Evolutionary conservation across 495 filamentous ascomycete species (phyloP).

Genomic region (Hypoxylon perforatum): DNA sequence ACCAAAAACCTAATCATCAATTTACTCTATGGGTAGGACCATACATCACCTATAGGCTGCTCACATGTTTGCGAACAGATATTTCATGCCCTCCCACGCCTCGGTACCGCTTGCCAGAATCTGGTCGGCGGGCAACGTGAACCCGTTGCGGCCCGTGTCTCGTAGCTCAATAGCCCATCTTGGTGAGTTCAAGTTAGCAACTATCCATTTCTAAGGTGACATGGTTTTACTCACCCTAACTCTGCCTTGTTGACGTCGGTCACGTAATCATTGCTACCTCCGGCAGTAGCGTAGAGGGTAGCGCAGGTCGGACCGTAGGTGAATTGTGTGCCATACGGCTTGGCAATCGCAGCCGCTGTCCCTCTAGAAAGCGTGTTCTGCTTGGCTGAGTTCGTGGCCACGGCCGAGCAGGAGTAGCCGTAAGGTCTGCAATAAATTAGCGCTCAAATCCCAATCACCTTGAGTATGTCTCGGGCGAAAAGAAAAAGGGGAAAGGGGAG

Average conservation of each 20-base stretch:
- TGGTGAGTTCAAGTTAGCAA: conserved; percentile 5
- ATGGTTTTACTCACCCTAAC: conserved; percentile 48
- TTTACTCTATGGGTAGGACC: neutral
- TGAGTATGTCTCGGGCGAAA: too few relatives aligned
- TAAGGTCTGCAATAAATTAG: conserved; percentile 39
- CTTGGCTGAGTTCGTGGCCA: conserved; percentile 57
- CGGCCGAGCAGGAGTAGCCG: conserved; percentile 53
- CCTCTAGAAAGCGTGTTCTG: conserved; percentile 54
- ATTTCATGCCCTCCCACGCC: conserved; percentile 65
- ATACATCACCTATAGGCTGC: neutral
- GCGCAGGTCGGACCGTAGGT: conserved; percentile 65
- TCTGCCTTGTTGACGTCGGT: conserved; percentile 61
- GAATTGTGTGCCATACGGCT: conserved; percentile 60
- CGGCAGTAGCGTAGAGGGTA: conserved; percentile 68
- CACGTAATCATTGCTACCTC: conserved; percentile 66
- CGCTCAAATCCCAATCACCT: neutral
- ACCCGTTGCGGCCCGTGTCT: conserved; percentile 59
- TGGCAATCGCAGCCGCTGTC: conserved; percentile 53
- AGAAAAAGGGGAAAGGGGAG: too few relatives aligned
- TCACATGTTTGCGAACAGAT: conserved; percentile 62
- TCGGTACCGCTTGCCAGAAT: conserved; percentile 64
- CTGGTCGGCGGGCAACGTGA: conserved; percentile 66
- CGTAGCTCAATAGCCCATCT: conserved; percentile 67
- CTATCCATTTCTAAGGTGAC: neutral
- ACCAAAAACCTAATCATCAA: neutral